Evolutionary conservation across 2,329 filamentous ascomycete species (phyloP).

Genomic region (Calonectria pteridis): DNA sequence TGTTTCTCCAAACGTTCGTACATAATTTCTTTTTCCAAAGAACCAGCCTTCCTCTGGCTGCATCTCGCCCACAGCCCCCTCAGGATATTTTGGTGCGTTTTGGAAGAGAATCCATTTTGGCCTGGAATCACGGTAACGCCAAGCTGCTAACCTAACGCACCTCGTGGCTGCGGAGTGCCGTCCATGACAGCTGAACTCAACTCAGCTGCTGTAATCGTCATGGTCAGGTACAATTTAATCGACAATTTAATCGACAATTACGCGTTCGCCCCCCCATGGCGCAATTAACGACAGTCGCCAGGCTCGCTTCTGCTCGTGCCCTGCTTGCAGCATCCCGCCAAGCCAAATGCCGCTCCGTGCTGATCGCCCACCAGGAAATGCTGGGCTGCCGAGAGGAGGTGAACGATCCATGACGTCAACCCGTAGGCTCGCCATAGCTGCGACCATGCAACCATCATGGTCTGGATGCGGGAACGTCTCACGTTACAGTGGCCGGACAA

Average conservation of each 20-base stretch:
- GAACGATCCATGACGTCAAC: slow-evolving; percentile 45
- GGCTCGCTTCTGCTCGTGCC: slow-evolving; percentile 20
- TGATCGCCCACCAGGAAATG: slow-evolving; percentile 24
- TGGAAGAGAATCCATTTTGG: background rate
- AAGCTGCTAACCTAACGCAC: background rate
- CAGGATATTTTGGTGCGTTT: background rate
- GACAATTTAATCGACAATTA: slow-evolving; percentile 15
- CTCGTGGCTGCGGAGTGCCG: background rate
- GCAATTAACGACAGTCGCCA: background rate
- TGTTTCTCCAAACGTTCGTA: background rate
- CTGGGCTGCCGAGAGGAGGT: slow-evolving; percentile 29
- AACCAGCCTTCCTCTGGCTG: background rate
- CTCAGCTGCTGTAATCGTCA: background rate
- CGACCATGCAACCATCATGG: slow-evolving; percentile 9
- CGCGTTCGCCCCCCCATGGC: background rate
- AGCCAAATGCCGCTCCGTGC: slow-evolving; percentile 5
- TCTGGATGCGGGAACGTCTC: background rate
- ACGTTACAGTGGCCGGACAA: background rate
- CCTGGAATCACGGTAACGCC: background rate
- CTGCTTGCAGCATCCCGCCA: slow-evolving; percentile 7
- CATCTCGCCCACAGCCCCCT: background rate
- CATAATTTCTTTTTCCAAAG: background rate
- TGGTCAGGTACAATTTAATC: background rate
- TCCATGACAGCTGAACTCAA: slow-evolving; percentile 1
- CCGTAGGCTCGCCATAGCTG: background rate